Percentiles rank a stretch among this genome's conserved stretches.
These are phyloP conservation scores for Platanthera zijinensis DNA, from an alignment of 106 monocot species.

Conservation along the genomic window DNA sequence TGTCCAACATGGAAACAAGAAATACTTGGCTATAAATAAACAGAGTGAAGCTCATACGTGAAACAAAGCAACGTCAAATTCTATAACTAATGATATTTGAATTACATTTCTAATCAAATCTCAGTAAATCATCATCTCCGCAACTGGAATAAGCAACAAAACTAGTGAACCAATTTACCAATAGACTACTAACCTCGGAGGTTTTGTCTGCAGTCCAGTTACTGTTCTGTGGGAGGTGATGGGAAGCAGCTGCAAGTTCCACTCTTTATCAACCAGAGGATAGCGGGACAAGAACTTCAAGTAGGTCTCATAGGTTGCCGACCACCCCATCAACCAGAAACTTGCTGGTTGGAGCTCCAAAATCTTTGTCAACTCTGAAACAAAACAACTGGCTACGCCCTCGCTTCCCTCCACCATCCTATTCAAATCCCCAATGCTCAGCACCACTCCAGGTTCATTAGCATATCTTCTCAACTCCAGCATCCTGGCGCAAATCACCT, in stretches of 20 bases:
- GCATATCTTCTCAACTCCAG: slow-evolving; percentile 15
- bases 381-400: slow-evolving; percentile 16
- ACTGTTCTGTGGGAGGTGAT: slow-evolving; percentile 17
- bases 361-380: slow-evolving; percentile 42
- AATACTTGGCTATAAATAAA: slow-evolving; percentile 2
- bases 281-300: slow-evolving; percentile 34
- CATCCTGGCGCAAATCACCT: neutral
- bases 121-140: neutral
- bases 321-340: slow-evolving; percentile 65
- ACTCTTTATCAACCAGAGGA: slow-evolving; percentile 23
- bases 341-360: slow-evolving; percentile 27
- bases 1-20: neutral
- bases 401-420: slow-evolving; percentile 30
- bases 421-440: slow-evolving; percentile 64
- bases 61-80: neutral
- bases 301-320: slow-evolving; percentile 56
- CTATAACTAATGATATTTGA: neutral
- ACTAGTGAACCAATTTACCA: neutral
- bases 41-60: neutral
- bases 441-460: slow-evolving; percentile 19
- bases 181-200: slow-evolving; percentile 13
- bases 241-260: slow-evolving; percentile 33
- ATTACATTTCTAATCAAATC: neutral
- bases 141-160: neutral
- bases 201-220: slow-evolving; percentile 7